phyloP scores from a whole-genome alignment of 441 rosid genomes.

The Aleurites moluccanus region DNA sequence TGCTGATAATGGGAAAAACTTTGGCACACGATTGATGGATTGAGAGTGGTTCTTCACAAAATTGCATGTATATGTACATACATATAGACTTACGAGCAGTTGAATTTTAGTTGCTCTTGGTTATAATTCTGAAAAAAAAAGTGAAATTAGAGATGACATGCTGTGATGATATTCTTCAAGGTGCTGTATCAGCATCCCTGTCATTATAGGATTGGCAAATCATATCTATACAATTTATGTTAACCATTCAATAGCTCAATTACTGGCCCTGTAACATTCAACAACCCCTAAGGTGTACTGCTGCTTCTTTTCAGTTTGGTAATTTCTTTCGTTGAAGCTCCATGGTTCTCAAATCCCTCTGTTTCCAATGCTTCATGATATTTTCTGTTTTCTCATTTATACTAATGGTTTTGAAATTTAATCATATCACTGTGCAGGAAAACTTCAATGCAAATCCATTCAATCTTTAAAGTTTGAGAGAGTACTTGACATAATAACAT shows the following conservation, averaged over 20 bases:
- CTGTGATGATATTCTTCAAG: neutral
- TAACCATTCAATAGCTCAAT: neutral
- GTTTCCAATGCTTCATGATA: neutral
- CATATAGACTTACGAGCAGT: neutral
- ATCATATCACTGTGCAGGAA: neutral
- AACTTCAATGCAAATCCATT: neutral
- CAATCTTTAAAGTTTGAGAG: neutral
- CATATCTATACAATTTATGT: neutral
- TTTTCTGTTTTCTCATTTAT: slow-evolving; percentile 2
- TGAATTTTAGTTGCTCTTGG: neutral
- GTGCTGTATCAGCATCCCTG: neutral
- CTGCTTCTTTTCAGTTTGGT: neutral
- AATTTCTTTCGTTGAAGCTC: slow-evolving; percentile 1
- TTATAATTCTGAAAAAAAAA: neutral
- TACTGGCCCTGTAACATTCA: neutral
- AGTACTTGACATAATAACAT: neutral
- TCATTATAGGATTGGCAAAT: neutral
- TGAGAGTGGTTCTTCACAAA: neutral
- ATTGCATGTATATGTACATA: neutral
- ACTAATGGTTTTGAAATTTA: neutral
- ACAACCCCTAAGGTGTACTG: neutral
- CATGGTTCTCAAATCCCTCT: neutral
- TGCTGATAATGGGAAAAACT: neutral
- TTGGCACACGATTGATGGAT: neutral
- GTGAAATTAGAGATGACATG: neutral